Base-by-base conservation (phyloP, 352 stramenopile species). In the Saprolegnia parasitica region DNA sequence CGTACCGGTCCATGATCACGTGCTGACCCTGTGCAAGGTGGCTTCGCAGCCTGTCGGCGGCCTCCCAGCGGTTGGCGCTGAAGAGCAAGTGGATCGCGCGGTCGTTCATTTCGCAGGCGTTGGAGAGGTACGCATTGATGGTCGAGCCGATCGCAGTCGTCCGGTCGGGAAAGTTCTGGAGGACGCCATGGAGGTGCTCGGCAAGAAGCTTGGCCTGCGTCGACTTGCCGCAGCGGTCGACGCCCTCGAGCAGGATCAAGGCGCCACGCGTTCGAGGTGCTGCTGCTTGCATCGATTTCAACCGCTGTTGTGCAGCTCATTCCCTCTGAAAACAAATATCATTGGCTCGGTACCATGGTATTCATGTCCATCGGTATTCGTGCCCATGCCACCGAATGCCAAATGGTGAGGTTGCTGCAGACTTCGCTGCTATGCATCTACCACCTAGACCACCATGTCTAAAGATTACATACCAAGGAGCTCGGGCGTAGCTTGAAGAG, bases 141-240 rank as follows among this genome's bases (percentile, higher is more conserved):
- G 98, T 88, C 72, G 94, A 76, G 16, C 98, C 98, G 64, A 99
- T 98, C 55, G 87, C 76, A 20, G 93, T 97, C 60, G 77, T 89
- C 61, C 88, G 78, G 74, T 97, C 86, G 21, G 87, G 84, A 60
- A 92, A 91, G 74, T 90, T 86, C 73, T 89, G 73, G 64, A 95
- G 74, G 55, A 89, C 67, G 0, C 62, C 21, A 16, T 72, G 65
- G 8, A 97, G 72, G 2, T 71, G 57, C 39, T 98, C 74, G 39
- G 95, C 81, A 26, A 98, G 81, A 45, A 93, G 77, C 61, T 87
- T 87, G n/a, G 89, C 97, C 91, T 99, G 98, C 42, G 98, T 99
- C 18, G 97, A 99, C 85, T 99, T 99, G 68, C 98, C 98, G 78
- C 96, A 99, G 47, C 97, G 85, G 78, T 99, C 98, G 9, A 99